Base-by-base conservation (phyloP, 2,329 filamentous ascomycete species). In the Orbilia quercus region DNA sequence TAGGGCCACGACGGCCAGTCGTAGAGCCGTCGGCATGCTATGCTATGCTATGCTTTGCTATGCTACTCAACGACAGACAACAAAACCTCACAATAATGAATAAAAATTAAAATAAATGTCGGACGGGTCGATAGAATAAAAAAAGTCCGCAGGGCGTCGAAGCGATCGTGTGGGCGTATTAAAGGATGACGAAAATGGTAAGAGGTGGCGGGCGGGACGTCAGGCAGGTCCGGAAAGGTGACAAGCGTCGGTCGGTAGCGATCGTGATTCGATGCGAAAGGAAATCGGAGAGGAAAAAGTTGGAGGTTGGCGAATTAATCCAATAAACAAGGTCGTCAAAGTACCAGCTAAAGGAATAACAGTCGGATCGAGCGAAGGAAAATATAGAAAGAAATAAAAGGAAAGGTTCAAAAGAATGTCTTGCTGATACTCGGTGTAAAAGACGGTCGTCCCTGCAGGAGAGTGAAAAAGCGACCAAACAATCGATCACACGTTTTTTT, bases 21-120 rank as follows among this genome's bases (percentile, higher is more conserved):
- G 60, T 44, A 73, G 48, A 66, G 62, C 60, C 48, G 69, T 62
- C 34, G 54, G 69, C 69, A 73, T 73, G 45, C n/a, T n/a, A n/a
- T n/a, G n/a, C n/a, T n/a, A n/a, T n/a, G n/a, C n/a, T n/a, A n/a
- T n/a, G n/a, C n/a, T n/a, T n/a, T n/a, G n/a, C n/a, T n/a, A n/a
- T n/a, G n/a, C 54, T 73, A 73, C 58, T 23, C 48, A 55, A 40
- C 45, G 18, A 38, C 42, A 48, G 34, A 34, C 28, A 28, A 47
- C 7, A 2, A 20, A 57, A 48, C 23, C 31, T 28, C 54, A n/a
- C 36, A 9, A 14, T 34, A 53, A 34, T 18, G 40, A 20, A 47
- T 22, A 31, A 42, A 65, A 50, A 42, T n/a, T 50, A 20, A 47
- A 22, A 31, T 31, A 65, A 50, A 42, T n/a, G 38, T 16, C 34